Base-by-base conservation (phyloP, 2,329 filamentous ascomycete species). In the Trichophyton mentagrophytes region DNA sequence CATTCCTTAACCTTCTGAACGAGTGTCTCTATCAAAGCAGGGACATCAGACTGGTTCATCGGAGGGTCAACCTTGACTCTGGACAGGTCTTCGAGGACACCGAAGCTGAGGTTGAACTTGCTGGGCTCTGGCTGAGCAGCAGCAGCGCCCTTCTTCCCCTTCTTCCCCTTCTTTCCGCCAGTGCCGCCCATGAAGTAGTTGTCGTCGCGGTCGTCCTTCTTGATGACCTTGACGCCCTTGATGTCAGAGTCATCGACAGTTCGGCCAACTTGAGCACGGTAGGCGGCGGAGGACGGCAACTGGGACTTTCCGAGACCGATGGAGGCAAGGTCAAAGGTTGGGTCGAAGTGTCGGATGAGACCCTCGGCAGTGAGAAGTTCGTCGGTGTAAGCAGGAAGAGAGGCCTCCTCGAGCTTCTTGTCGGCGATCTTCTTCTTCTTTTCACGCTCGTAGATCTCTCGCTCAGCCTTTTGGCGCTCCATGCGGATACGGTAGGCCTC, bases 291-390 rank as follows among this genome's bases (percentile, higher is more conserved):
- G 53, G 71, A 62, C 17, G 66, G 67, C 67, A 73, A 74, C 74
- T 77, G 75, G 61, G 72, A 63, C 73, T 77, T 76, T 61, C 71
- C 73, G 58, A 74, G 67, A 78, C 84, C 74, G 80, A 79, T 64
- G 82, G 82, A 63, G 79, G 82, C 36, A 75, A 82, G 78, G 87
- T 89, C 76, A 87, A 89, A 71, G 81, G 72, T 82, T 1, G 92
- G 92, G 74, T 97, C 91, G 67, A 97, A 92, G 81, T 92, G 92
- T 67, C 86, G 85, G 67, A 97, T 88, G 53, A 99, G 81, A 72
- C 85, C 88, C 77, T 93, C 89, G 64, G 90, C 89, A 59, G 87
- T 87, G 69, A 90, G 83, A 70, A 99, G 96, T 78, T 99, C 90
- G 68, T 96, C 90, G 55, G 89, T 81, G 79, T 90, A 99, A 59